Percentiles rank a stretch among this genome's conserved stretches.
These are phyloP conservation scores for Globisporangium irregulare DNA, from an alignment of 352 stramenopile genomes.

Conservation along the genomic window DNA sequence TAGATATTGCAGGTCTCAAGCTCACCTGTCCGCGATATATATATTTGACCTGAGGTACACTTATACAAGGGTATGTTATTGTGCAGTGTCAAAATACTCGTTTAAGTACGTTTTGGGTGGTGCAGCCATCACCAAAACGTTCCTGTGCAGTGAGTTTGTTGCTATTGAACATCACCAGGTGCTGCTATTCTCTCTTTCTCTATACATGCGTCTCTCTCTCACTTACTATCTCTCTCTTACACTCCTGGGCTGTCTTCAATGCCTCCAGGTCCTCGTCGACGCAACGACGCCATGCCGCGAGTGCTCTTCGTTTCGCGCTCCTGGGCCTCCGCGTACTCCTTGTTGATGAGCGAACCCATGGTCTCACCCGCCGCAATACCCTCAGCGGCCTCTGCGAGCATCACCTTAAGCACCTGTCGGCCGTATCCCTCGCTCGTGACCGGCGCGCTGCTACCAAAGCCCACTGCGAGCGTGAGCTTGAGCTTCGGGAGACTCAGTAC, in stretches of 20 bases:
- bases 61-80: not conserved
- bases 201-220: not conserved
- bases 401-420: conserved; percentile 57
- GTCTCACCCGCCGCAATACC: conserved; percentile 61
- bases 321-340: conserved; percentile 62
- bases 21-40: no score
- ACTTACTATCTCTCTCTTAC: not conserved
- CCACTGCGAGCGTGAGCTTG: conserved; percentile 79
- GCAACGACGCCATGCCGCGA: conserved; percentile 31
- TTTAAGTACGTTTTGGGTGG: conserved; percentile 9
- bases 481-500: conserved; percentile 75
- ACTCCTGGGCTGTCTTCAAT: not conserved
- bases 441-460: conserved; percentile 74
- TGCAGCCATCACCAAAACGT: not conserved
- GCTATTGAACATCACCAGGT: not conserved
- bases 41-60: not conserved
- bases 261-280: conserved; percentile 32
- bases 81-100: not conserved
- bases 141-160: not conserved
- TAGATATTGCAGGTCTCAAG: not conserved
- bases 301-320: conserved; percentile 18
- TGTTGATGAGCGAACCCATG: conserved; percentile 75
- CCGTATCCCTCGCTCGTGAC: conserved; percentile 75
- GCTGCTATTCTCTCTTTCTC: conserved; percentile 1
- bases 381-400: conserved; percentile 61